Percentiles rank a stretch among this genome's conserved stretches.
Conservation (phyloP, 2,329 filamentous ascomycete species). For the Anisogramma anomala region DNA sequence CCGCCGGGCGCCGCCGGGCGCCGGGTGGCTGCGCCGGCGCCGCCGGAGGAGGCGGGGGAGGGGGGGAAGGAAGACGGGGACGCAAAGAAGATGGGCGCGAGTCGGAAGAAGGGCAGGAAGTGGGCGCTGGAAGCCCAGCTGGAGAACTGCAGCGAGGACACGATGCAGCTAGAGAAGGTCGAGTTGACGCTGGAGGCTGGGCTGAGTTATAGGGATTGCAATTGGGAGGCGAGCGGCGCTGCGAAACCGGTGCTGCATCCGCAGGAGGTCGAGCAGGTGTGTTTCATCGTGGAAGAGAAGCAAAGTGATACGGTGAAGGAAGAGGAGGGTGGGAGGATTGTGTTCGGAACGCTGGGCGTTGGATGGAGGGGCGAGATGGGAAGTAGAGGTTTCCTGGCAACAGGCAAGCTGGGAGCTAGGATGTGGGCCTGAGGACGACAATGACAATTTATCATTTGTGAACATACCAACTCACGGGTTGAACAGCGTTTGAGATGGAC, state of each 20-base stretch:
- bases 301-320: slow-evolving; percentile 30
- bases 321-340: slow-evolving; percentile 46
- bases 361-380: slow-evolving; percentile 88
- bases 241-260: slow-evolving; percentile 46
- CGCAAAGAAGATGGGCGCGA: too few relatives aligned
- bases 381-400: slow-evolving; percentile 75
- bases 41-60: slow-evolving; percentile 19
- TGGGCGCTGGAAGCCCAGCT: slow-evolving; percentile 89
- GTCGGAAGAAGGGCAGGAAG: slow-evolving; percentile 22
- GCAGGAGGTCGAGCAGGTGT: slow-evolving; percentile 54
- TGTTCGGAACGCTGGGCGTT: slow-evolving; percentile 72
- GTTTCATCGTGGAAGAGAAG: slow-evolving; percentile 45
- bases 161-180: slow-evolving; percentile 64
- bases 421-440: too few relatives aligned
- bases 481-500: too few relatives aligned
- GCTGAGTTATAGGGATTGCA: slow-evolving; percentile 41
- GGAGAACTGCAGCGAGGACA: slow-evolving; percentile 82
- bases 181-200: slow-evolving; percentile 42
- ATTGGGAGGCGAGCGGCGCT: slow-evolving; percentile 38
- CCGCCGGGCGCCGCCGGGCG: slow-evolving; percentile 19
- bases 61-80: slow-evolving; percentile 3
- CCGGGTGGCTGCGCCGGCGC: neutral
- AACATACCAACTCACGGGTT: too few relatives aligned
- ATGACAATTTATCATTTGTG: too few relatives aligned
- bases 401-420: slow-evolving; percentile 61